Conservation (phyloP, 805 yeast genomes). For the Huiozyma sinensis region DNA sequence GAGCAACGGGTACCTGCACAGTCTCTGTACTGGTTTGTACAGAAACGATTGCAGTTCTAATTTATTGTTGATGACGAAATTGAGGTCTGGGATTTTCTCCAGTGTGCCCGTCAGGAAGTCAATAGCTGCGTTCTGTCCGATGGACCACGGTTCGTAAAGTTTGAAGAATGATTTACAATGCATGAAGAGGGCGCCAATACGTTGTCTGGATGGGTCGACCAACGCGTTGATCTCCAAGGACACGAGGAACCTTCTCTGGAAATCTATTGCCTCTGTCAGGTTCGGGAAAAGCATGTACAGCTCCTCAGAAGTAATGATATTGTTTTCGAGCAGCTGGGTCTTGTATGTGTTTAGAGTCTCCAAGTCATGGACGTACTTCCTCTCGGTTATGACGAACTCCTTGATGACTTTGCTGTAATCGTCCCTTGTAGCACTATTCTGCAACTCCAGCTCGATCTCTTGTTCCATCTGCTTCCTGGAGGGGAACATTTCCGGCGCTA, state of each 20-base stretch:
- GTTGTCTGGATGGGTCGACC: slow-evolving; percentile 62
- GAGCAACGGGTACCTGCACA: slow-evolving; percentile 88
- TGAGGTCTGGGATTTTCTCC: slow-evolving; percentile 33
- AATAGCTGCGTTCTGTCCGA: slow-evolving; percentile 79
- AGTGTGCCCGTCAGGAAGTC: slow-evolving; percentile 49
- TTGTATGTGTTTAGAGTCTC: slow-evolving; percentile 63
- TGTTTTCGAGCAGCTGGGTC: slow-evolving; percentile 53
- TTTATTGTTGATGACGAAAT: slow-evolving; percentile 67
- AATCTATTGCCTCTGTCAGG: slow-evolving; percentile 71
- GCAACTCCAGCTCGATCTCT: slow-evolving; percentile 15
- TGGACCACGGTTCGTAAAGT: slow-evolving; percentile 89
- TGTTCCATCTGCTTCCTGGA: slow-evolving; percentile 22
- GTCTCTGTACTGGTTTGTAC: slow-evolving; percentile 89
- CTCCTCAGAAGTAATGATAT: slow-evolving; percentile 65
- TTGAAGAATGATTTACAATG: slow-evolving; percentile 80
- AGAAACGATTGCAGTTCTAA: slow-evolving; percentile 83
- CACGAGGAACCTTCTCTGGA: slow-evolving; percentile 78
- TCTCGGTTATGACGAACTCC: slow-evolving; percentile 81
- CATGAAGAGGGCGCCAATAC: slow-evolving; percentile 81
- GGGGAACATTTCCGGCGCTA: slow-evolving; percentile 36
- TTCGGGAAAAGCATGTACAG: slow-evolving; percentile 79
- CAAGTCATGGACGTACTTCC: slow-evolving; percentile 85
- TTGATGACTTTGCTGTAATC: slow-evolving; percentile 51
- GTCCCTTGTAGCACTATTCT: slow-evolving; percentile 3
- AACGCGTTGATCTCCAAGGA: slow-evolving; percentile 83